These are phyloP conservation scores for Aphanomyces invadans DNA, from an alignment of 352 stramenopile species.

Conservation along the genomic window DNA sequence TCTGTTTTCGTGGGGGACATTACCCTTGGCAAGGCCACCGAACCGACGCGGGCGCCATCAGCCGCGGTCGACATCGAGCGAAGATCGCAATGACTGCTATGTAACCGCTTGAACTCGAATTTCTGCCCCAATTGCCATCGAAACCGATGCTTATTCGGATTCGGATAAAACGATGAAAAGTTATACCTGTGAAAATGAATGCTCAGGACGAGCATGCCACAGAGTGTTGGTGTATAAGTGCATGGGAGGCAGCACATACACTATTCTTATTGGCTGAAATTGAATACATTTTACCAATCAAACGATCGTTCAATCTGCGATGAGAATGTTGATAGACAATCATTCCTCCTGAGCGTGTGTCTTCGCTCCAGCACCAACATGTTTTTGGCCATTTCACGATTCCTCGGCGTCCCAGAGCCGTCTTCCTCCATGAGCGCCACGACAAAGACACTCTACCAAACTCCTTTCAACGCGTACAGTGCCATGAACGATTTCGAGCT, in stretches of 20 bases:
- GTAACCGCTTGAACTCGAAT: not conserved
- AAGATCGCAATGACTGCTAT: not conserved
- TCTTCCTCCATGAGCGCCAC: too few species aligned
- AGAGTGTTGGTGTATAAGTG: too few species aligned
- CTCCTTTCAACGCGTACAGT: not conserved
- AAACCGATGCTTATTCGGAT: not conserved
- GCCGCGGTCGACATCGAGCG: not conserved
- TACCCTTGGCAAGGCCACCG: not conserved
- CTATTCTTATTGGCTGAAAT: not conserved
- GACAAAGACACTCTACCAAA: too few species aligned
- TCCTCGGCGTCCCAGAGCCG: not conserved
- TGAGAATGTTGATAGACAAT: not conserved
- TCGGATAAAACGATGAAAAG: not conserved
- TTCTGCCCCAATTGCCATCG: too few species aligned
- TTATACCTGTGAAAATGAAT: not conserved
- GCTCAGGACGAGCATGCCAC: not conserved
- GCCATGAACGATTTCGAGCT: slow-evolving; percentile 15
- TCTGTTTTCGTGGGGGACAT: not conserved
- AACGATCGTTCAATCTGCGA: too few species aligned
- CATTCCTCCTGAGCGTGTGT: not conserved
- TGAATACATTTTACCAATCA: too few species aligned
- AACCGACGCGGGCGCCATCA: not conserved
- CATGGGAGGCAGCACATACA: too few species aligned
- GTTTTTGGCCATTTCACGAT: not conserved
- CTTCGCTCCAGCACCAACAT: not conserved